Conservation (phyloP, 1,284 basidiomycete genomes). For the Leccinum huronense region DNA sequence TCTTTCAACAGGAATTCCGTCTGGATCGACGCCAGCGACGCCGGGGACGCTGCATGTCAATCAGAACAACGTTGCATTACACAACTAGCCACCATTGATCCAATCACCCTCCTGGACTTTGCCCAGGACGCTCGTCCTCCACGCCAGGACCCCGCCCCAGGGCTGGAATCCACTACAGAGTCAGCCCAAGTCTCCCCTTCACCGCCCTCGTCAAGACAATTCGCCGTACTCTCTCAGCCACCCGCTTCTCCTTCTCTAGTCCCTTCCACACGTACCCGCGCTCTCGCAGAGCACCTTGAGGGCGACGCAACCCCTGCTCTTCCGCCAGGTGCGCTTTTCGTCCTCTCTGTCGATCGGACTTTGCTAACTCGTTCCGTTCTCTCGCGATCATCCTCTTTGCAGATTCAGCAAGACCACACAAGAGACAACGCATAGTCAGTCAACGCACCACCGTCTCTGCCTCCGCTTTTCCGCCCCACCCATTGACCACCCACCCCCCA, state of each 20-base stretch:
- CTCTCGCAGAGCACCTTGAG: slow-evolving; percentile 58
- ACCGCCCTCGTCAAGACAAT: slow-evolving; percentile 29
- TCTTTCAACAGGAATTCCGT: slow-evolving; percentile 17
- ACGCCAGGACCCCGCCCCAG: slow-evolving; percentile 42
- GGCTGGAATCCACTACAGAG: slow-evolving; percentile 46
- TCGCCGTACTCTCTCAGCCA: slow-evolving; percentile 32
- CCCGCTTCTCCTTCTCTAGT: slow-evolving; percentile 41
- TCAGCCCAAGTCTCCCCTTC: slow-evolving; percentile 31
- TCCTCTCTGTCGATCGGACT: neutral
- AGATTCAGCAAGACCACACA: slow-evolving; percentile 59
- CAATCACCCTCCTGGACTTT: slow-evolving; percentile 54
- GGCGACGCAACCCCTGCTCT: slow-evolving; percentile 33
- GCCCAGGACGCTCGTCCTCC: slow-evolving; percentile 55
- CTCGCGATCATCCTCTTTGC: slow-evolving; percentile 20
- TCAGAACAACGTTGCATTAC: slow-evolving; percentile 24
- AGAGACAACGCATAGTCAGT: slow-evolving; percentile 65
- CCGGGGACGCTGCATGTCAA: slow-evolving; percentile 33
- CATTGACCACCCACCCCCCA: slow-evolving; percentile 33
- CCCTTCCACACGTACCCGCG: slow-evolving; percentile 61
- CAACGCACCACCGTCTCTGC: slow-evolving; percentile 29
- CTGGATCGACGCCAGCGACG: slow-evolving; percentile 24
- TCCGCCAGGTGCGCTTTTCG: slow-evolving; percentile 29
- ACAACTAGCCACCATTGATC: slow-evolving; percentile 63
- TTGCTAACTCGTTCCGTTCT: neutral
- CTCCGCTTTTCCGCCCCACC: slow-evolving; percentile 28